phyloP scores from a whole-genome alignment of 1,139 yeast genomes.

The Nakaseomyces delphensis region DNA sequence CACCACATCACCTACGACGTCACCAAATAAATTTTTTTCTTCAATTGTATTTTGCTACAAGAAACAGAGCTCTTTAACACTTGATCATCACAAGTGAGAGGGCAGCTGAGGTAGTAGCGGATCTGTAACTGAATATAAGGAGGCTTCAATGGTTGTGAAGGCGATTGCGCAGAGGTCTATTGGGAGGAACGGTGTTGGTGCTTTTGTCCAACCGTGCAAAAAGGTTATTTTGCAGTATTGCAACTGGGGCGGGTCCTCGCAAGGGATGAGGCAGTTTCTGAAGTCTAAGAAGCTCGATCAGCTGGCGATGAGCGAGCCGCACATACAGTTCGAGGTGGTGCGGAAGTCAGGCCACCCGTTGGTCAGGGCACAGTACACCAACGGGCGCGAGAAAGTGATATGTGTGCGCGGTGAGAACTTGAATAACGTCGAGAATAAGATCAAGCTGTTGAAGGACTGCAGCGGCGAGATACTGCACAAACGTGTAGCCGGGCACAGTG shows the following conservation, averaged over 20 bases:
- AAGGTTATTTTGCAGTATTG: conserved; percentile 69
- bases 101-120: too few species aligned
- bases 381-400: conserved; percentile 42
- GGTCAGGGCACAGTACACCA: conserved; percentile 55
- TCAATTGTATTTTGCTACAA: too few species aligned
- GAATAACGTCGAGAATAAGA: conserved; percentile 45
- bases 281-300: conserved; percentile 44
- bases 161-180: conserved; percentile 46
- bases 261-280: conserved; percentile 63
- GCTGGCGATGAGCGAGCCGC: conserved; percentile 52
- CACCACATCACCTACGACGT: too few species aligned
- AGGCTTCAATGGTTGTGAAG: conserved; percentile 32
- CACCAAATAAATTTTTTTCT: too few species aligned
- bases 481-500: conserved; percentile 59
- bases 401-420: conserved; percentile 56
- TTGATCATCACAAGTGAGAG: too few species aligned
- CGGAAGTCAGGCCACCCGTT: conserved; percentile 79
- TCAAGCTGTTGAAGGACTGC: conserved; percentile 46
- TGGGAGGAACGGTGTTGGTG: conserved; percentile 74
- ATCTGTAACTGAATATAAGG: too few species aligned
- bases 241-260: conserved; percentile 93
- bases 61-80: too few species aligned
- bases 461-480: conserved; percentile 53
- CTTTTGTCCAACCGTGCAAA: conserved; percentile 57
- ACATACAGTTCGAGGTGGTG: conserved; percentile 61